Percentiles rank a stretch among this genome's conserved stretches.
phyloP scores from a whole-genome alignment of 495 filamentous ascomycete genomes.

The Penicillium psychrofluorescens region DNA sequence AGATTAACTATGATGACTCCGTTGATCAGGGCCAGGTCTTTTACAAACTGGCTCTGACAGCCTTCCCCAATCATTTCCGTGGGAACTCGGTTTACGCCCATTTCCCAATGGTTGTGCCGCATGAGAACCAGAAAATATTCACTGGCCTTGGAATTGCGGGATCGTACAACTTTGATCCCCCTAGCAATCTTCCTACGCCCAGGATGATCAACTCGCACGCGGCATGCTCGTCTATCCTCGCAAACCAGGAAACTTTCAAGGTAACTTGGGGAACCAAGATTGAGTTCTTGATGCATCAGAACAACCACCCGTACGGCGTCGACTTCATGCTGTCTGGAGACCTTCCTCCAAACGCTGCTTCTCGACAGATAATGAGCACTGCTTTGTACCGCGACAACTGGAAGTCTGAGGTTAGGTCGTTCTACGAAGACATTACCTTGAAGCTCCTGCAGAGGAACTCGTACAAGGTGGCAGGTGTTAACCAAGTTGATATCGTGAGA shows the following conservation, averaged over 20 bases:
- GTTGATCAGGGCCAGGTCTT: constrained; percentile 77
- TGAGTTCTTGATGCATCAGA: constrained; percentile 3
- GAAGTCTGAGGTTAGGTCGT: constrained; percentile 44
- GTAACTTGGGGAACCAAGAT: constrained; percentile 55
- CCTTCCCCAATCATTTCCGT: constrained; percentile 76
- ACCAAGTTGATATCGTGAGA: constrained; percentile 62
- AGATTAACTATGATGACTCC: constrained; percentile 62
- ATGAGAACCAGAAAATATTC: constrained; percentile 67
- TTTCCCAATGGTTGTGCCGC: constrained; percentile 74
- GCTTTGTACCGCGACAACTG: constrained; percentile 40
- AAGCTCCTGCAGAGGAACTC: constrained; percentile 59
- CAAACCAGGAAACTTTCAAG: constrained; percentile 56
- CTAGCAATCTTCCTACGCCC: constrained; percentile 41
- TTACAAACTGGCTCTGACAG: constrained; percentile 73
- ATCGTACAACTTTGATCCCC: constrained; percentile 64
- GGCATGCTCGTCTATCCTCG: constrained; percentile 56
- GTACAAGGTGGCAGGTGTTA: constrained; percentile 48
- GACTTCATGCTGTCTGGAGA: constrained; percentile 41
- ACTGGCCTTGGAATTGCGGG: constrained; percentile 61
- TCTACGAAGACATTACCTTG: constrained; percentile 54
- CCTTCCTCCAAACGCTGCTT: constrained; percentile 41
- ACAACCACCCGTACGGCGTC: no score
- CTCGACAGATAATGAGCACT: constrained; percentile 34
- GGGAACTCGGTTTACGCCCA: constrained; percentile 76
- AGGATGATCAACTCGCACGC: constrained; percentile 53